Evolutionary conservation across 2,329 filamentous ascomycete species (phyloP).

Genomic region (Seiridium unicorne): DNA sequence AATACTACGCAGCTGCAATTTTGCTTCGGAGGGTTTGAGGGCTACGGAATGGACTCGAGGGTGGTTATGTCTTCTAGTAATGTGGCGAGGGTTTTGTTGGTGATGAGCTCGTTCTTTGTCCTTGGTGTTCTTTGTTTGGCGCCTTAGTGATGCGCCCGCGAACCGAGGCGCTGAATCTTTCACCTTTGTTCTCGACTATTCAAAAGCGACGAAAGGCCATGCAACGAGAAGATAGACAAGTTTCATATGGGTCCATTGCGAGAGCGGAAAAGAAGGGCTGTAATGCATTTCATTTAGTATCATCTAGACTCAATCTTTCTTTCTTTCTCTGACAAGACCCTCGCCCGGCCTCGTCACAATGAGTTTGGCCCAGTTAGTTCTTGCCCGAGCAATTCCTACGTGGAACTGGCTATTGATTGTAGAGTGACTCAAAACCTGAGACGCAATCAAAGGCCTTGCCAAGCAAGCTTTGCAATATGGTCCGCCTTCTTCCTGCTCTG

Average conservation of each 20-base stretch:
- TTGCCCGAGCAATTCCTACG: too few relatives aligned
- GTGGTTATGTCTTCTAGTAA: not conserved
- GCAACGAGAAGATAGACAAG: not conserved
- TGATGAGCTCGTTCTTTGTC: not conserved
- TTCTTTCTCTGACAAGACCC: not conserved
- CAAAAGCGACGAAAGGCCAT: not conserved
- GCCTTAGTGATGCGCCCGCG: not conserved
- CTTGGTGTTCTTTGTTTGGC: not conserved
- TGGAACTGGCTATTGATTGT: not conserved
- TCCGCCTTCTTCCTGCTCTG: constrained; percentile 88
- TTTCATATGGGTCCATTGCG: not conserved
- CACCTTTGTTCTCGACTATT: constrained; percentile 4
- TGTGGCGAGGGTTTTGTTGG: not conserved
- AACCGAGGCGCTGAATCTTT: not conserved
- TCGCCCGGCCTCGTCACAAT: constrained; percentile 10
- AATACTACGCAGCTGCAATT: not conserved
- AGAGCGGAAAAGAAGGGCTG: not conserved
- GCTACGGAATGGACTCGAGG: constrained; percentile 5
- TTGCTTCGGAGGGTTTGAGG: not conserved
- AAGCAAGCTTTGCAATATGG: constrained; percentile 76
- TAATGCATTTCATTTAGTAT: constrained; percentile 6
- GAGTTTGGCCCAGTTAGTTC: constrained; percentile 5
- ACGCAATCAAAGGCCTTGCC: constrained; percentile 63
- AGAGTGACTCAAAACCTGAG: not conserved
- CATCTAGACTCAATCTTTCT: not conserved